Evolutionary conservation across 345 rosid species (phyloP).

Genomic region (Pugionium dolabratum): DNA sequence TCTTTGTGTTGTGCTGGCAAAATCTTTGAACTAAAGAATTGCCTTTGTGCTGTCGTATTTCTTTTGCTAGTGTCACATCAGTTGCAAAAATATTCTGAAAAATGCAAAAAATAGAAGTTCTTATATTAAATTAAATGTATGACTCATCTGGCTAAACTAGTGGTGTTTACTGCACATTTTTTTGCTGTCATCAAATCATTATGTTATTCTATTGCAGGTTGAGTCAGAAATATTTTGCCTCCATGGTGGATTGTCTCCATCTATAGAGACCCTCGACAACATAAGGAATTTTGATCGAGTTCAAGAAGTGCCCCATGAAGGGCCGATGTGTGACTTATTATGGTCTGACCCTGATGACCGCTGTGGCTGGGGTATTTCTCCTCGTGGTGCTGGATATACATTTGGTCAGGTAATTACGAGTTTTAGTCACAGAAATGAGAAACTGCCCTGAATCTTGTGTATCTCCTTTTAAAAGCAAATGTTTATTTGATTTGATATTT

Average conservation of each 20-base stretch:
- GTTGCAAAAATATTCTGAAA: conserved; percentile 31
- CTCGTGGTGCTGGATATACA: conserved; percentile 95
- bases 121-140: conserved; percentile 25
- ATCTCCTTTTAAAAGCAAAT: background rate
- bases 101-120: conserved; percentile 12
- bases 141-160: conserved; percentile 11
- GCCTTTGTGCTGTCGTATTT: conserved; percentile 16
- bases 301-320: conserved; percentile 98
- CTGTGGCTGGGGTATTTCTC: conserved; percentile 97
- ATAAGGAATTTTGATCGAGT: conserved; percentile 90
- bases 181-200: conserved; percentile 1
- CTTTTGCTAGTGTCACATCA: conserved; percentile 30
- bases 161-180: background rate
- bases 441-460: conserved; percentile 3
- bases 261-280: conserved; percentile 87
- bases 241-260: conserved; percentile 91
- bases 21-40: conserved; percentile 16
- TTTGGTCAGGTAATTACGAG: conserved; percentile 77
- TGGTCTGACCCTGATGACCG: conserved; percentile 99
- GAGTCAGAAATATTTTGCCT: conserved; percentile 54
- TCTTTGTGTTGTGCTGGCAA: conserved; percentile 9
- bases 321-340: conserved; percentile 98
- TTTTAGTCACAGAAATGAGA: background rate
- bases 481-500: no score
- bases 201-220: conserved; percentile 53